Conservation (phyloP, 2,329 filamentous ascomycete genomes). For the Ceratocystis eucalypticola region DNA sequence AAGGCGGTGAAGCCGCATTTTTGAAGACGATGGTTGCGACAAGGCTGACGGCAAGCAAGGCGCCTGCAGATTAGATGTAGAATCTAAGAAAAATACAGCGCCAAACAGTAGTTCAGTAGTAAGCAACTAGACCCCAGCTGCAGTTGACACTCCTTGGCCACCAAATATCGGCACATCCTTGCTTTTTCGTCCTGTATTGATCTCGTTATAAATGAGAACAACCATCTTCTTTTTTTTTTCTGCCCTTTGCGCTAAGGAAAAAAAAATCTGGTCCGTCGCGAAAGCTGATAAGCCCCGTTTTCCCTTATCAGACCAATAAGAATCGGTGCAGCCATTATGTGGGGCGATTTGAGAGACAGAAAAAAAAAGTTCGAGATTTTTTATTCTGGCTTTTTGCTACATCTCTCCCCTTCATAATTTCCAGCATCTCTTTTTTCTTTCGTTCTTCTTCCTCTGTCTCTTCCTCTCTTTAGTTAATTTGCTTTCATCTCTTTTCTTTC, state of each 20-base stretch:
- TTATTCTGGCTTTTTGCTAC: slow-evolving; percentile 4
- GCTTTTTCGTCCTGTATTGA: no score
- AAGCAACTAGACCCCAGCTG: neutral
- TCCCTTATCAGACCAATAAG: slow-evolving; percentile 18
- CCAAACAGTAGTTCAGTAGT: neutral
- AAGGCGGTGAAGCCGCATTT: slow-evolving; percentile 8
- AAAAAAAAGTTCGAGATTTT: slow-evolving; percentile 21
- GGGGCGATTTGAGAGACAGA: slow-evolving; percentile 12
- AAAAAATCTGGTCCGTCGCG: slow-evolving; percentile 1
- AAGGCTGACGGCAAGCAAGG: neutral
- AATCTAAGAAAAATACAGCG: neutral
- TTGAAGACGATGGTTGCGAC: neutral
- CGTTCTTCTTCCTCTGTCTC: neutral
- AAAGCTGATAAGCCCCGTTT: slow-evolving; percentile 9
- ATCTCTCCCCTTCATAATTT: slow-evolving; percentile 8
- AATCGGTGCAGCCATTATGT: slow-evolving; percentile 7
- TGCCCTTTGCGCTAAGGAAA: neutral
- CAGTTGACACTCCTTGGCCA: neutral
- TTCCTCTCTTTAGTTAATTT: neutral
- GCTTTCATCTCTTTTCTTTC: neutral
- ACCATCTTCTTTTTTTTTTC: slow-evolving; percentile 5
- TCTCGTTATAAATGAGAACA: no score
- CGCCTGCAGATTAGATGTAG: neutral
- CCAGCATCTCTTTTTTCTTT: slow-evolving; percentile 13
- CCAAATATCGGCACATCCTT: no score